Evolutionary conservation across 768 basidiomycete genomes (phyloP).

Genomic region (Boletus speciosus): DNA sequence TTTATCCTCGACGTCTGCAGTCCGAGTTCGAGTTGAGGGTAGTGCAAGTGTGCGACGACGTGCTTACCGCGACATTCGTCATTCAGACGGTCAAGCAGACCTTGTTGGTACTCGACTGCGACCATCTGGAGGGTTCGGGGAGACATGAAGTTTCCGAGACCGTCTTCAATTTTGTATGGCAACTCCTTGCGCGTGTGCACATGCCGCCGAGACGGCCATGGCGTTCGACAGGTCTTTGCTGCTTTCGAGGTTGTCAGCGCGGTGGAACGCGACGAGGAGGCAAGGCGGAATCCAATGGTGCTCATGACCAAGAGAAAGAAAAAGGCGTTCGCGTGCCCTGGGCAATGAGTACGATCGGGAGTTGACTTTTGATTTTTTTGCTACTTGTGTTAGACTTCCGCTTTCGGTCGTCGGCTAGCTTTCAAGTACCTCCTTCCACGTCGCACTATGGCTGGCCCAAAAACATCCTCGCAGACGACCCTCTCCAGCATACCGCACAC

Average conservation of each 20-base stretch:
- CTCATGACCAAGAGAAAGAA: constrained; percentile 17
- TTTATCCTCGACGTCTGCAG: constrained; percentile 52
- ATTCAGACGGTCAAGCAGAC: constrained; percentile 73
- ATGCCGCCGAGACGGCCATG: constrained; percentile 29
- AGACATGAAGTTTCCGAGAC: constrained; percentile 76
- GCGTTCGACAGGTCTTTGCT: constrained; percentile 3
- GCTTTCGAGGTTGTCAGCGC: constrained; percentile 16
- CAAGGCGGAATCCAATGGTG: constrained; percentile 18
- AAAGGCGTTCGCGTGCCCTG: neutral
- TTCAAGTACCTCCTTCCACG: constrained; percentile 18
- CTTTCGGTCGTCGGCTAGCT: constrained; percentile 4
- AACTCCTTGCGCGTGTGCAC: constrained; percentile 53
- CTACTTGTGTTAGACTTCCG: neutral
- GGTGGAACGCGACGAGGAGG: constrained; percentile 19
- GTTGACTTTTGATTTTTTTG: neutral
- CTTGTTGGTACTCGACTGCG: constrained; percentile 83
- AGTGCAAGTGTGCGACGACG: neutral
- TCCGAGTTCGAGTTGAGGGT: neutral
- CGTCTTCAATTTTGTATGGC: constrained; percentile 65
- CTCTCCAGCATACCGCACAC: constrained; percentile 27
- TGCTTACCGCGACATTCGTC: constrained; percentile 66
- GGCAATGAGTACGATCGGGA: neutral
- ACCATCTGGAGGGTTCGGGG: constrained; percentile 67
- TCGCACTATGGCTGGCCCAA: constrained; percentile 35
- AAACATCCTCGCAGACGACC: constrained; percentile 22